Evolutionary conservation across 495 filamentous ascomycete genomes (phyloP), one percentile per base, ranked within the genome.

Genomic region (Trichoderma orchidacearum): DNA sequence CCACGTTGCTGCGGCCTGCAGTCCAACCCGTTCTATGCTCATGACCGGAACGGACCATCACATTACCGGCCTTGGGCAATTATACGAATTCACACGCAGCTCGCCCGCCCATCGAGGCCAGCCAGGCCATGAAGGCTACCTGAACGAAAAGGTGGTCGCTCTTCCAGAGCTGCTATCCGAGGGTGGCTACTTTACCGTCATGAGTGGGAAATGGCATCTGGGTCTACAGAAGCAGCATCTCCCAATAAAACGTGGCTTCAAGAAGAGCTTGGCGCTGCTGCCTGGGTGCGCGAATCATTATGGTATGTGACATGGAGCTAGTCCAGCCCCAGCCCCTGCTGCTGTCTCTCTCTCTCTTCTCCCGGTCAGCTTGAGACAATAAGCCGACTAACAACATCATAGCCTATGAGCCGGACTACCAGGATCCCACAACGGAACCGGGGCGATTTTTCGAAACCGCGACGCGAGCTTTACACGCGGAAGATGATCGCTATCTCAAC

Each of bases 91-190:
- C 63, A 63, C 62, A 12, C 64, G 63, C 59, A 59, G 64, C 21
- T 66, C 63, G 2, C 48, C 67, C 31, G 69, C 64, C 18, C 66
- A 65, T 38, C 61, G 64, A 9, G 69, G 66, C n/a, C 82, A 80
- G 78, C 80, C 82, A 0, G 81, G 82, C 0, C 83, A 85, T 62
- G 82, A 85, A 64, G 81, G 81, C 2, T 85, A 83, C 57, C 72
- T 85, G 29, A 84, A 85, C 56, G 78, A 83, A 48, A 66, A 72
- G 5, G 81, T 85, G 23, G 83, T 75, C 0, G 75, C 82, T 4
- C 69, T 86, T 3, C 81, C 82, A 7, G 81, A 86, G 63, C 51
- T 85, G 13, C 71, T 86, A 3, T 72, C 71, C 8, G 82, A 86
- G 60, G 75, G 70, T 0, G 83, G 83, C 25, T 86, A 86, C 59